A percentile compares a stretch with the other conserved stretches of the same genome.
Evolutionary conservation across 768 basidiomycete species (phyloP).

Genomic region (Psilocybe cubensis): DNA sequence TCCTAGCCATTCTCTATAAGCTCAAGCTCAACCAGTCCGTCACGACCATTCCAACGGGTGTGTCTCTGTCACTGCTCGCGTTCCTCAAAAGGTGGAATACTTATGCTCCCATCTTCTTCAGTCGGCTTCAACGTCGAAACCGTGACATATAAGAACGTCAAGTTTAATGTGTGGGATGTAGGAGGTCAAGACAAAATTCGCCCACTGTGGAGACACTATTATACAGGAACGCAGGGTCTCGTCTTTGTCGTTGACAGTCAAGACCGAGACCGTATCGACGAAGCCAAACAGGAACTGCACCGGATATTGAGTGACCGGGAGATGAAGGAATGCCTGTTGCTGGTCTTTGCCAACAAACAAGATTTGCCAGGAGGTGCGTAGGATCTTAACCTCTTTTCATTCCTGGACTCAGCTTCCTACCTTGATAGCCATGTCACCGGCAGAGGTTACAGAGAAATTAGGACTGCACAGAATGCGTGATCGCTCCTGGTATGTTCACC

Average conservation of each 20-base stretch:
- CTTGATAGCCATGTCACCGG: constrained; percentile 91
- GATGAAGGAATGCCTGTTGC: constrained; percentile 95
- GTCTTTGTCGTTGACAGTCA: constrained; percentile 98
- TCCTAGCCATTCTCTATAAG: constrained; percentile 94
- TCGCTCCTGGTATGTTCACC: constrained; percentile 98
- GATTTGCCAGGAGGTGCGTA: constrained; percentile 92
- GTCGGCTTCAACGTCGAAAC: constrained; percentile 99
- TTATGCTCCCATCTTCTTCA: constrained; percentile 28
- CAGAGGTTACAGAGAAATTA: constrained; percentile 96
- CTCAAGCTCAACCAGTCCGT: constrained; percentile 99
- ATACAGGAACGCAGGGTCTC: constrained; percentile 97
- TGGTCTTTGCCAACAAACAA: constrained; percentile 99
- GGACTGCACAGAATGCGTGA: constrained; percentile 96
- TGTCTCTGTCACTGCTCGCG: constrained; percentile 24
- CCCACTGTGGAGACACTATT: constrained; percentile 98
- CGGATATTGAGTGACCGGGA: constrained; percentile 95
- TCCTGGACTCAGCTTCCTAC: constrained; percentile 7
- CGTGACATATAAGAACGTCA: constrained; percentile 98
- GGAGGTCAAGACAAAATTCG: constrained; percentile 99
- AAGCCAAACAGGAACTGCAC: constrained; percentile 94
- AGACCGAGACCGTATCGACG: constrained; percentile 93
- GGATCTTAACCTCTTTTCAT: not conserved
- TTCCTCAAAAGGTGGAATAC: not conserved
- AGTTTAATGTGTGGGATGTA: constrained; percentile 96
- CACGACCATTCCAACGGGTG: constrained; percentile 96